Percentiles rank a stretch among this genome's conserved stretches.
phyloP scores from a whole-genome alignment of 257 asterid genomes.

The Ophiorrhiza pumila region DNA sequence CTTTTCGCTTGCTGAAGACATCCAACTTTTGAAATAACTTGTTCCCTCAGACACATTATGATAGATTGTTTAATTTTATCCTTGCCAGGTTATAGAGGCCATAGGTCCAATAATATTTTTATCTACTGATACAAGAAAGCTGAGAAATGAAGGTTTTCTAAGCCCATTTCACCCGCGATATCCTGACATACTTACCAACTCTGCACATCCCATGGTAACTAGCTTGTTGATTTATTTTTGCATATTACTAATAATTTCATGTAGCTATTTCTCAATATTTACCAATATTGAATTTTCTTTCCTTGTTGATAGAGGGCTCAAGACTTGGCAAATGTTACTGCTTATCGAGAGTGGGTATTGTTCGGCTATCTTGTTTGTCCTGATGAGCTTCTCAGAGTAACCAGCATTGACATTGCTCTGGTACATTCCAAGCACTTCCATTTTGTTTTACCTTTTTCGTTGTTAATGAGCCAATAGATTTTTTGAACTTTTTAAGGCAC shows the following conservation, averaged over 20 bases:
- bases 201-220: conserved; percentile 97
- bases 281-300: conserved; percentile 11
- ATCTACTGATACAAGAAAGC: conserved; percentile 93
- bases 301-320: conserved; percentile 80
- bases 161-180: conserved; percentile 99
- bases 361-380: conserved; percentile 98
- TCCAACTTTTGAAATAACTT: background rate
- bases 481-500: background rate
- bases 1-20: background rate
- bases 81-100: conserved; percentile 87
- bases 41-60: conserved; percentile 3
- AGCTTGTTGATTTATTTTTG: conserved; percentile 20
- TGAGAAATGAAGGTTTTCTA: conserved; percentile 94
- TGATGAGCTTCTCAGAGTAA: conserved; percentile 95
- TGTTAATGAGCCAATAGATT: conserved; percentile 8
- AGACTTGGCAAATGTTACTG: conserved; percentile 96
- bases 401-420: conserved; percentile 97
- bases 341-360: conserved; percentile 93
- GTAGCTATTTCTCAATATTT: conserved; percentile 17
- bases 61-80: conserved; percentile 4
- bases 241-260: conserved; percentile 17
- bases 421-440: conserved; percentile 38
- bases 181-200: conserved; percentile 97
- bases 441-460: conserved; percentile 18
- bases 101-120: conserved; percentile 93